Conservation (phyloP, 768 basidiomycete species). For the Boletus reticulatus region DNA sequence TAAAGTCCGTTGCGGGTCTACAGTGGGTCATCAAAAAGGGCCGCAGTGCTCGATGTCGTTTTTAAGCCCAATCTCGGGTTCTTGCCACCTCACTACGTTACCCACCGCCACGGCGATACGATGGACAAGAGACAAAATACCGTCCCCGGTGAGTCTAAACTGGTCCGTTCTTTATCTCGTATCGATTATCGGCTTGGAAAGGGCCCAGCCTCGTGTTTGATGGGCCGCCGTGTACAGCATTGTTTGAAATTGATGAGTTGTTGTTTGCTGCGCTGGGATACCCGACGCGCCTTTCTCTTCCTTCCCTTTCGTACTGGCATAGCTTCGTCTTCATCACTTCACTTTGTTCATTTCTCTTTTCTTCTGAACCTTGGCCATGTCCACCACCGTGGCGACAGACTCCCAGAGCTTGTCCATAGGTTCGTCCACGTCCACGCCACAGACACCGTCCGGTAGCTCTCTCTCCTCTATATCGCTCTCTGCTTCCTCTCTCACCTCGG, state of each 20-base stretch:
- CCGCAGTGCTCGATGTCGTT: too few relatives aligned
- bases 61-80: too few relatives aligned
- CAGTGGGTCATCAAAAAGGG: too few relatives aligned
- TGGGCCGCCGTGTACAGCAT: not conserved
- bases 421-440: not conserved
- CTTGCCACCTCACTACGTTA: too few relatives aligned
- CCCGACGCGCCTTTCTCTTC: not conserved
- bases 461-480: slow-evolving; percentile 9
- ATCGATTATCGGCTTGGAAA: not conserved
- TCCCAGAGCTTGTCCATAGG: not conserved
- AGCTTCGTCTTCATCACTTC: not conserved
- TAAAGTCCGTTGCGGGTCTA: too few relatives aligned
- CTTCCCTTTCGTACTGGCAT: too few relatives aligned
- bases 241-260: not conserved
- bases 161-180: not conserved
- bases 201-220: not conserved
- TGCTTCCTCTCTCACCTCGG: not conserved
- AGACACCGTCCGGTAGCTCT: slow-evolving; percentile 17
- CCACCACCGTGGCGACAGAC: slow-evolving; percentile 11
- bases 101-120: too few relatives aligned
- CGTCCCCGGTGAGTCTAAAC: too few relatives aligned
- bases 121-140: too few relatives aligned
- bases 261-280: not conserved
- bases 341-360: not conserved
- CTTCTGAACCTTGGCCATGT: slow-evolving; percentile 11